Evolutionary conservation across 108 stramenopile species (phyloP).

Genomic region (Thalassiosira profunda): DNA sequence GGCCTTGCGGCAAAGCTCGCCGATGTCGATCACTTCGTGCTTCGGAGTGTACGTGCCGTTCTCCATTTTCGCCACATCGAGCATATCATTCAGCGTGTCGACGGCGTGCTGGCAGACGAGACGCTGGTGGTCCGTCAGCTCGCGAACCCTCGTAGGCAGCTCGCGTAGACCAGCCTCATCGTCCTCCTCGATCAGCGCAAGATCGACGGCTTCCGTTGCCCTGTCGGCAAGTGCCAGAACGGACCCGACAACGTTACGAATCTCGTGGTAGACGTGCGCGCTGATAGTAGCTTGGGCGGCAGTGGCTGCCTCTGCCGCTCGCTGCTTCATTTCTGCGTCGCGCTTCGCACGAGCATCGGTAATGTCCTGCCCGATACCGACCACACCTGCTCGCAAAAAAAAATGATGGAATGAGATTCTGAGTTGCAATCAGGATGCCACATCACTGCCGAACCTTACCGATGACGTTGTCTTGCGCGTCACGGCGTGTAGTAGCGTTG

Average conservation of each 20-base stretch:
- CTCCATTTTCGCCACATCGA: conserved; percentile 55
- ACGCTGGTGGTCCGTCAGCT: conserved; percentile 51
- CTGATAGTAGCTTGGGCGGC: conserved; percentile 48
- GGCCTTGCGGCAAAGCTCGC: conserved; percentile 40
- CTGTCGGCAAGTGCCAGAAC: conserved; percentile 51
- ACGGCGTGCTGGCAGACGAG: conserved; percentile 52
- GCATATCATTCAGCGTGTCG: conserved; percentile 51
- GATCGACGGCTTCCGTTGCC: conserved; percentile 43
- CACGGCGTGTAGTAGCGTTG: conserved; percentile 75
- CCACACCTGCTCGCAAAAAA: conserved; percentile 15
- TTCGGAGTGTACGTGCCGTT: conserved; percentile 46
- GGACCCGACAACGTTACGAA: conserved; percentile 47
- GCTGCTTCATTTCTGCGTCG: conserved; percentile 41
- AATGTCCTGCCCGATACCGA: conserved; percentile 46
- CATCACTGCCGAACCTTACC: too few species aligned
- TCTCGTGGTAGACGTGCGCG: conserved; percentile 54
- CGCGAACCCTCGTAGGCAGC: conserved; percentile 29
- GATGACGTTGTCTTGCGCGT: conserved; percentile 61
- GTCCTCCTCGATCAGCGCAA: conserved; percentile 44
- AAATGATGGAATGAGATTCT: neutral
- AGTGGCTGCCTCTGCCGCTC: conserved; percentile 47
- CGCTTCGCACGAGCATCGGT: conserved; percentile 50
- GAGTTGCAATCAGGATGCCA: conserved; percentile 19
- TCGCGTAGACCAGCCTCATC: conserved; percentile 21
- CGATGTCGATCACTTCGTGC: conserved; percentile 45